These are phyloP conservation scores for Ceratocystis papillata DNA, from an alignment of 2,329 filamentous ascomycete species.

Conservation along the genomic window DNA sequence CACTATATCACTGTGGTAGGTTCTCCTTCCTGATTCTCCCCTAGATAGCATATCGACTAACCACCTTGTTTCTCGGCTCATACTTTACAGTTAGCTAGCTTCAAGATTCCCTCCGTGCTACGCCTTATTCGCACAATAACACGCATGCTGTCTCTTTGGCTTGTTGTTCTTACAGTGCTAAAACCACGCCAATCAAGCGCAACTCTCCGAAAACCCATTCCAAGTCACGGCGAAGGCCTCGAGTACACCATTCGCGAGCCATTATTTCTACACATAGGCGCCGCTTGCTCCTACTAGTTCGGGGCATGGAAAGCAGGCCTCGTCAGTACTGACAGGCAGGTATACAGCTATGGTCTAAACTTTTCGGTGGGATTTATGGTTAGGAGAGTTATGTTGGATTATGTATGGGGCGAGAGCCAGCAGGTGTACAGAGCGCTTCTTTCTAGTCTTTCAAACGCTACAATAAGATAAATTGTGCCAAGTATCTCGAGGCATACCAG, in stretches of 20 bases:
- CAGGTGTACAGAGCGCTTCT: slow-evolving; percentile 16
- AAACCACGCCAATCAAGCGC: slow-evolving; percentile 27
- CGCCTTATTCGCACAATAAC: background rate
- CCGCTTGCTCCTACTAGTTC: slow-evolving; percentile 29
- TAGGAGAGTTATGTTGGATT: background rate
- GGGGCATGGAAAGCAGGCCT: slow-evolving; percentile 31
- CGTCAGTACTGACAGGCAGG: slow-evolving; percentile 28
- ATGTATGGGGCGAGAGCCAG: background rate
- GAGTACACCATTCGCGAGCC: slow-evolving; percentile 27
- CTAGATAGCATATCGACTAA: background rate
- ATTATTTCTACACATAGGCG: slow-evolving; percentile 32
- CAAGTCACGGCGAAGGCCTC: slow-evolving; percentile 25
- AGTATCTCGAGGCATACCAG: background rate
- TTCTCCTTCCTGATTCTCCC: background rate
- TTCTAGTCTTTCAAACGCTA: background rate
- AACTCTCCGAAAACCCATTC: slow-evolving; percentile 28
- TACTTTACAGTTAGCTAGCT: background rate
- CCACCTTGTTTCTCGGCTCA: background rate
- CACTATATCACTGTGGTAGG: slow-evolving; percentile 55
- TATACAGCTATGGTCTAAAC: slow-evolving; percentile 26
- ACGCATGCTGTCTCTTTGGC: background rate
- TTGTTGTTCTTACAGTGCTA: slow-evolving; percentile 27
- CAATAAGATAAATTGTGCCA: background rate
- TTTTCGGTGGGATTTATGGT: slow-evolving; percentile 26
- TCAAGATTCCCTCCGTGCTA: background rate